Base-by-base conservation (phyloP, 768 basidiomycete genomes). In the Tulasnella sp. region DNA sequence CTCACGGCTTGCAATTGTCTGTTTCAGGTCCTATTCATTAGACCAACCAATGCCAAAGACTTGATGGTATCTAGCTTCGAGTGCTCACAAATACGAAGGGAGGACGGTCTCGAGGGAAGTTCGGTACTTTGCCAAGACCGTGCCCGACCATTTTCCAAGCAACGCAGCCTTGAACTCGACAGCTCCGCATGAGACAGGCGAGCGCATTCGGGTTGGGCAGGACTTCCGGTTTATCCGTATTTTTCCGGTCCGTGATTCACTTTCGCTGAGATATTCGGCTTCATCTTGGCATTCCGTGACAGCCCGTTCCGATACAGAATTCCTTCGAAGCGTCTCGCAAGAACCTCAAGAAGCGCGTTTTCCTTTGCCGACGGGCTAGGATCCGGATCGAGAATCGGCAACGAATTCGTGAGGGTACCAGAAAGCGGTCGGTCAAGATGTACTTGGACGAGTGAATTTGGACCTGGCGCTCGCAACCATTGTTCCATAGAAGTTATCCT, bases 101-200 rank as follows among this genome's bases (percentile, higher is more conserved):
- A n/a, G 16, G 64, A 34, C 64, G 34, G 64, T 31, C 64, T 69
- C 64, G 64, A 69, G 31, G 31, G 28, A 69, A 69, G 64, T 37
- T 69, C 64, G 64, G 64, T 34, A 69, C 64, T 37, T 69, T 37
- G 64, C 28, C 31, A 69, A 69, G 64, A 28, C 64, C 64, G 34
- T 69, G 60, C 28, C 64, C 64, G 64, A 69, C 64, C 64, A 69
- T 69, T 69, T 69, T 69, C 64, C 64, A 31, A 11, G 12, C 24
- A 69, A 69, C 12, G 64, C 34, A 37, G 11, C 28, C 64, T 1
- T 69, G 64, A 69, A 34, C 64, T 54, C n/a, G n/a, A n/a, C 54
- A 54, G 24, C 54, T n/a, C 54, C 54, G 31, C 64, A 37, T 28
- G 64, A 69, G 64, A 69, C 64, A 69, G 31, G 31, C 12, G 64